Evolutionary conservation across 441 rosid species (phyloP).

Genomic region (Corymbia calophylla): DNA sequence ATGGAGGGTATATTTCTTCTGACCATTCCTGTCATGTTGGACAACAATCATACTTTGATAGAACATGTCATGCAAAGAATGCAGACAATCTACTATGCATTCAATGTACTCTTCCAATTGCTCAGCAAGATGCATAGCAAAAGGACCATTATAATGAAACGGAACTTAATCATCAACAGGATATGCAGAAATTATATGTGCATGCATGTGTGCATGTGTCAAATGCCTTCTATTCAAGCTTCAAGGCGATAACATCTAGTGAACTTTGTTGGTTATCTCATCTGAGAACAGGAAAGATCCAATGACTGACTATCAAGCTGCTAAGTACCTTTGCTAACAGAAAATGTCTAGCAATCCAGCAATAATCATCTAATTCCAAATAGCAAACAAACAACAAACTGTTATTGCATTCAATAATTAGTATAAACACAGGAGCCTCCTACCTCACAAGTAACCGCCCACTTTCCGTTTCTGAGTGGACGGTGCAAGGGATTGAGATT

Average conservation of each 20-base stretch:
- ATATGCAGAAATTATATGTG: not conserved
- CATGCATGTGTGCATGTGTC: not conserved
- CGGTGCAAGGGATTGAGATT: conserved; percentile 93
- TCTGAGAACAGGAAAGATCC: not conserved
- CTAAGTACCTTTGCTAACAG: not conserved
- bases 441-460: conserved; percentile 96
- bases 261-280: not conserved
- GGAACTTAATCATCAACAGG: not conserved
- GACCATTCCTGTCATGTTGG: conserved; percentile 87
- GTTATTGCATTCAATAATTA: not conserved
- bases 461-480: conserved; percentile 83
- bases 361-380: not conserved
- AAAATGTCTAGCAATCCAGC: not conserved
- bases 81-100: not conserved
- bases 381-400: not conserved
- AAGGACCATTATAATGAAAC: not conserved
- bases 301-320: not conserved
- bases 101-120: not conserved
- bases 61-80: not conserved
- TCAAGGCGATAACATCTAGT: not conserved
- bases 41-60: not conserved
- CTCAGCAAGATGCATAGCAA: not conserved
- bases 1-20: conserved; percentile 80
- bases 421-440: not conserved
- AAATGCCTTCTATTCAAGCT: not conserved